Base-by-base conservation (phyloP, 2,329 filamentous ascomycete species). In the Fusarium proliferatum region DNA sequence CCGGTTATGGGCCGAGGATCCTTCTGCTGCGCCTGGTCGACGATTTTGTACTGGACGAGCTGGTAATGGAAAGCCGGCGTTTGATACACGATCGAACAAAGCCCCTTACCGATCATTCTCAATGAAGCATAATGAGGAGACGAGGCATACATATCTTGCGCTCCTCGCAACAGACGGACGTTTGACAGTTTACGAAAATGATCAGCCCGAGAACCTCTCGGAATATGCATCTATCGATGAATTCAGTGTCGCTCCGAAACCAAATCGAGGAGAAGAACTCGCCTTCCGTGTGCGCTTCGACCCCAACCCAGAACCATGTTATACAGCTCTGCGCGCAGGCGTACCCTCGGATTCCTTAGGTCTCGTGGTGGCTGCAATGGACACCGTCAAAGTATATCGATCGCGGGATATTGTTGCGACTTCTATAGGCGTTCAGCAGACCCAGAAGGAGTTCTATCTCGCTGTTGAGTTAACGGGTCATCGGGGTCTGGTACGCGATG, bases 1-100 rank as follows among this genome's bases (percentile, higher is more conserved):
- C 85, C 94, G 95, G 80, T 88, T 98, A 73, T 98, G 96, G 96
- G 92, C 93, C 69, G 96, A 98, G 84, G 94, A 98, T 82, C 91
- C 93, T 21, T 93, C 92, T 3, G 93, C 96, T 55, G 88, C 93
- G 3, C 91, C 92, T 1, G 94, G 95, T 38, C 90, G 93, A 38
- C 92, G 95, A 58, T 98, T 98, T 86, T 94, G 92, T 80, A 87
- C 83, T 85, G 81, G 81, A 21, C 93, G 86, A 21, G 80, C 82
- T 45, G 83, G 83, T 39, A 82, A 79, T 58, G 84, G 86, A 51
- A 87, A 85, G 48, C 85, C 87, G 6, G 86, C 88, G 16, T 89
- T 88, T 56, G 88, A 90, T 75, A 87, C 86, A 39, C 84, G 88
- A 59, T 89, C 85, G 84, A 87, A 83, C 80, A 91, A 85, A 41